Conservation (phyloP, 2,329 filamentous ascomycete species). For the Intubia oerlemansii region DNA sequence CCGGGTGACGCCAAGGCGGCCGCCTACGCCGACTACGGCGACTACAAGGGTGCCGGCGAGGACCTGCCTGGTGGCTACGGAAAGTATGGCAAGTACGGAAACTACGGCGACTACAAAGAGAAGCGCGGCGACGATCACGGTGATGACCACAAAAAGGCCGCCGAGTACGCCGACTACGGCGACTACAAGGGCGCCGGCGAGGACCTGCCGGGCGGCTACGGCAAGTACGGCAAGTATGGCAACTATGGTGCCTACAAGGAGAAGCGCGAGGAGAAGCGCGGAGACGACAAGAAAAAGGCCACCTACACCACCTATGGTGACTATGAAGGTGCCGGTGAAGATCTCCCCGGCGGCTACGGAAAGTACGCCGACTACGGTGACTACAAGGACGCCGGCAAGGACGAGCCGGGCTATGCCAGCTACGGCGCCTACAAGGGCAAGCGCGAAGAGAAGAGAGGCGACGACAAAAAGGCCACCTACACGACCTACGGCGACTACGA, state of each 20-base stretch:
- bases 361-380: conserved; percentile 5
- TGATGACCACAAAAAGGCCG: no score
- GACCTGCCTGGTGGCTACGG: no score
- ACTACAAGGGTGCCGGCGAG: conserved; percentile 1
- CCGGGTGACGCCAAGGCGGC: conserved; percentile 1
- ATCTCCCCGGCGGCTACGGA: no score
- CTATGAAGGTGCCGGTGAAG: conserved; percentile 1
- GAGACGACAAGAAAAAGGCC: no score
- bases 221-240: no score
- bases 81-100: no score
- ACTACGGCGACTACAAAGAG: no score
- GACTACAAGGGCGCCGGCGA: conserved; percentile 1
- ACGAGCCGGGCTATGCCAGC: neutral
- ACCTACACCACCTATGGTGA: conserved; percentile 4
- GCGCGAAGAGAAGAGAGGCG: neutral
- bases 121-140: no score
- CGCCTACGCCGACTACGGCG: conserved; percentile 3
- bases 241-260: no score
- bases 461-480: neutral
- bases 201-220: no score
- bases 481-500: neutral
- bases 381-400: conserved; percentile 2
- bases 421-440: neutral
- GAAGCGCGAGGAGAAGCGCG: no score
- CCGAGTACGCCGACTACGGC: conserved; percentile 4